phyloP scores from a whole-genome alignment of 768 basidiomycete species.

The Kwoniella heveanensis region DNA sequence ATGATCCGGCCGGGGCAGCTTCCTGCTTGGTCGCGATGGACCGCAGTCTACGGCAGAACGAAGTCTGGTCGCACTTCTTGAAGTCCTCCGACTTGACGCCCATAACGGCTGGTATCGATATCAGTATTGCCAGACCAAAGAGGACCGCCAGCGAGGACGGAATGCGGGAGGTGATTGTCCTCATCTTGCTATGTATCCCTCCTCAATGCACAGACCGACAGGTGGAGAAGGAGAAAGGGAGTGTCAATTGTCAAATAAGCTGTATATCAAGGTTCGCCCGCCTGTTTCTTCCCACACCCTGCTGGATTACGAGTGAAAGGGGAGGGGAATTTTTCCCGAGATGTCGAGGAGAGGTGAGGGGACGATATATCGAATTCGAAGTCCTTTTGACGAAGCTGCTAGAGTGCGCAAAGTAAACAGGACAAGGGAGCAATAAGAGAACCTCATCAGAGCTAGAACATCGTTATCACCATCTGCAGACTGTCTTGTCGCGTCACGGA shows the following conservation, averaged over 20 bases:
- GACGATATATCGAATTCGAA: too few species aligned
- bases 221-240: not conserved
- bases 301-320: not conserved
- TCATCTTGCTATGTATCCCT: conserved; percentile 9
- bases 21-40: conserved; percentile 75
- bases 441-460: not conserved
- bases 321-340: not conserved
- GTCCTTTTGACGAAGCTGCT: too few species aligned
- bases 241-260: not conserved
- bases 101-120: conserved; percentile 5
- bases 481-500: not conserved
- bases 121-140: not conserved
- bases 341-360: not conserved
- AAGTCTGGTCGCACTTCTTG: conserved; percentile 91
- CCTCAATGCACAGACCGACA: too few species aligned
- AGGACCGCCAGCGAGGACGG: not conserved
- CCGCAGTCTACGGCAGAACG: conserved; percentile 90
- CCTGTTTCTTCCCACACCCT: not conserved
- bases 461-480: too few species aligned
- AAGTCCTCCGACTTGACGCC: conserved; percentile 71
- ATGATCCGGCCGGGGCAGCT: conserved; percentile 60
- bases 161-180: not conserved
- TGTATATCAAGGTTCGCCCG: too few species aligned
- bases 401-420: too few species aligned
- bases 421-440: not conserved